Base-by-base conservation (phyloP, 1,139 yeast species). In the Geotrichum fermentans region DNA sequence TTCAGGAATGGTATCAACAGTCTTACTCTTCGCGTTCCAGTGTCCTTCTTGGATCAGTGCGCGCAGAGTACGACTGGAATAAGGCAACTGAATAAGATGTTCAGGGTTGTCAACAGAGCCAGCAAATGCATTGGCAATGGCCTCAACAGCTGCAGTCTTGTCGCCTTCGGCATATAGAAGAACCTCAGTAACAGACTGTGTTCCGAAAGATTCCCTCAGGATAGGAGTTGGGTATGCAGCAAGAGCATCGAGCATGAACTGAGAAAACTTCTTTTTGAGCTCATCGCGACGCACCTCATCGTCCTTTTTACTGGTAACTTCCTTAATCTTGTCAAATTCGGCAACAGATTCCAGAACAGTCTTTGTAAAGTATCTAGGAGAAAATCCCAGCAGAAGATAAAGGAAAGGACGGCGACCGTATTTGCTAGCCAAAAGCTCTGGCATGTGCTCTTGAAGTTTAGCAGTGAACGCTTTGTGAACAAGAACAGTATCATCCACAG, bases 401-500 rank as follows among this genome's bases (percentile, higher is more conserved):
- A 92, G 69, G 62, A 90, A 80, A 35, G 97, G 96, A 67, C 96
- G 80, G 71, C 98, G 80, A 35, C 92, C 88, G 62, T 77, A 84
- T 64, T 89, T 88, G 58, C 85, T 84, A 47, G 74, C 73, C 37
- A 85, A 71, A 37, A 88, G 69, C 43, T 77, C 79, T 10, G 77
- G 75, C 58, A 88, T 71, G 40, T 73, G 68, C 42, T 77, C 73
- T 57, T 79, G 75, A 49, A 80, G 73, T 52, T 82, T 84, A 35
- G 75, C 71, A 35, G 74, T 71, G 63, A 90, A 84, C 0, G 94
- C 77, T 66, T 87, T 89, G 64, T 75, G 75, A 43, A 88, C 77
- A 59, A 88, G 73, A 45, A 85, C 94, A 3, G 97, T 89, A 73
- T 92, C 98, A 73, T 92, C 98, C 47, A 90, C 95, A 24, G 94